Evolutionary conservation across 441 rosid genomes (phyloP).

Genomic region (Erodium trifolium): DNA sequence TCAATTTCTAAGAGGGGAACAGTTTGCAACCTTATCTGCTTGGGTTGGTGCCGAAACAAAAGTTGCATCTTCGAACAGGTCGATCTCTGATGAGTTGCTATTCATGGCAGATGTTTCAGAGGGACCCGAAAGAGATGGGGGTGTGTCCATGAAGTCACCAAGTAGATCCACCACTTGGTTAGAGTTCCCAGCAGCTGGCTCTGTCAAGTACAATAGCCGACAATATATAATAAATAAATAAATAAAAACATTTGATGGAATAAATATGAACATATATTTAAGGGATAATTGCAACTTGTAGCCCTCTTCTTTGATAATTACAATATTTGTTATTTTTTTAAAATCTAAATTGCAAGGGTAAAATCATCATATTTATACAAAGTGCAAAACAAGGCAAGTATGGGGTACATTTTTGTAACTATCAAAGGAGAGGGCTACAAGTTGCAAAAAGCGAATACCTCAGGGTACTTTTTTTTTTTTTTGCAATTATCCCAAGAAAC

Average conservation of each 20-base stretch:
- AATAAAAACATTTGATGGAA: no score
- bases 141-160: slow-evolving; percentile 71
- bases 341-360: no score
- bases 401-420: background rate
- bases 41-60: slow-evolving; percentile 77
- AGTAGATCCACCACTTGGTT: slow-evolving; percentile 65
- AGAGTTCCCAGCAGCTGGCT: slow-evolving; percentile 46
- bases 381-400: background rate
- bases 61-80: slow-evolving; percentile 88
- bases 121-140: slow-evolving; percentile 37
- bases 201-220: slow-evolving; percentile 37
- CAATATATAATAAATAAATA: no score
- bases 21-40: slow-evolving; percentile 29
- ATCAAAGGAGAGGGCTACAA: no score
- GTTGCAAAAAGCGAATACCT: no score
- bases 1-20: background rate
- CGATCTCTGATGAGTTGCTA: slow-evolving; percentile 45
- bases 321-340: no score
- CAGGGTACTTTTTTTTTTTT: no score
- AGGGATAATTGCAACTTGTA: background rate
- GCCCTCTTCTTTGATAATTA: no score
- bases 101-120: slow-evolving; percentile 23
- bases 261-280: background rate
- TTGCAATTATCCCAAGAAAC: no score
- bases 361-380: no score